Evolutionary conservation across 768 basidiomycete species (phyloP), one percentile per base, ranked within the genome.

Genomic region (Pulveroboletus sp.): DNA sequence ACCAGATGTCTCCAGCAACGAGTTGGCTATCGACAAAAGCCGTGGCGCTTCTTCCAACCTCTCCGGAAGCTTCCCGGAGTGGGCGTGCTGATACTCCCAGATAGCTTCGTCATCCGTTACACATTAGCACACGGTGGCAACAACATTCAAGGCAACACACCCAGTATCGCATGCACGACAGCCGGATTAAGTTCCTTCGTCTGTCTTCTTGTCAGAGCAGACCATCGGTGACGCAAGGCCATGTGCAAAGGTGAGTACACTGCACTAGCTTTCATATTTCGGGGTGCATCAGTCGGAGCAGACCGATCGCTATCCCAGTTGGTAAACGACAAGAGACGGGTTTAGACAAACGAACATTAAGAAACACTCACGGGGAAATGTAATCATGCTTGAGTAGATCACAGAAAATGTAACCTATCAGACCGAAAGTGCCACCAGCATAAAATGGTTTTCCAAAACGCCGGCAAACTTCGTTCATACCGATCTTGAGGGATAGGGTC

Each of bases 371-470:
- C 95, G 85, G 81, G 40, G 83, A 72, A 54, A 96, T 81, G 66
- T 86, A 92, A 54, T 93, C 84, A 61, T 96, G 95, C 48, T 80
- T 76, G 49, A 93, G 74, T 48, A 99, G 76, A 66, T 98, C 94
- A 55, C 91, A 92, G 64, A 97, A 96, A 61, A 96, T 91, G 69
- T 92, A 99, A 14, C 95, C 95, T 40, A 84, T 72, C 51, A 94
- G 74, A 18, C 95, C 95, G 65, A 92, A 94, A 14, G 88, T 86
- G 10, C 90, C 90, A 1, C 93, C 93, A n/a, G 86, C 82, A 60
- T 96, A 97, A 65, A 98, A 86, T 6, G 89, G 84, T 54, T 85
- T 92, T 38, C 75, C 71, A 43, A 79, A 73, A 49, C 78, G 76
- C 52, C 93, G 77, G 66, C 93, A 92, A n/a, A 82, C 74, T 45